Evolutionary conservation across 2,329 filamentous ascomycete species (phyloP).

Genomic region (Alternaria sp.): DNA sequence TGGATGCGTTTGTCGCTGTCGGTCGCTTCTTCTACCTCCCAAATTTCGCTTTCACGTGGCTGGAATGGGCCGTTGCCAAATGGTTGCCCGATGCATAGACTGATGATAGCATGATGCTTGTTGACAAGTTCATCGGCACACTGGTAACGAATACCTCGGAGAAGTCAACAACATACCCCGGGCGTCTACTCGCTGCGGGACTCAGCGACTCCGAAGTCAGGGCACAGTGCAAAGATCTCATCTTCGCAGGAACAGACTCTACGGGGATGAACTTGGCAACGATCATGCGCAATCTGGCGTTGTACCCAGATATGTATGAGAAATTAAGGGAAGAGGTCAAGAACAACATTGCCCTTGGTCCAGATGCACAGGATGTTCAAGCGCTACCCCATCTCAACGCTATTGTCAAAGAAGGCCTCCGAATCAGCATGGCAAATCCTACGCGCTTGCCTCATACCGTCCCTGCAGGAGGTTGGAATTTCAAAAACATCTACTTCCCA

Average conservation of each 20-base stretch:
- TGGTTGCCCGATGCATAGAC: slow-evolving; percentile 44
- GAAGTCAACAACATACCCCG: slow-evolving; percentile 55
- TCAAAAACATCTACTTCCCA: slow-evolving; percentile 35
- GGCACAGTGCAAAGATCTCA: slow-evolving; percentile 60
- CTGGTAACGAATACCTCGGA: slow-evolving; percentile 46
- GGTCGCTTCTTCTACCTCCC: slow-evolving; percentile 63
- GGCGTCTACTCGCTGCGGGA: slow-evolving; percentile 54
- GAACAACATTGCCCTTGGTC: slow-evolving; percentile 15
- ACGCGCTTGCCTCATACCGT: slow-evolving; percentile 40
- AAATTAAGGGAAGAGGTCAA: slow-evolving; percentile 28
- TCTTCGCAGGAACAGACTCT: slow-evolving; percentile 41
- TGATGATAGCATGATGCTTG: slow-evolving; percentile 45
- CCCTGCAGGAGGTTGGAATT: slow-evolving; percentile 32
- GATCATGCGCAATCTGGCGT: slow-evolving; percentile 23
- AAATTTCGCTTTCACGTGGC: slow-evolving; percentile 47
- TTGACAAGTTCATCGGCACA: slow-evolving; percentile 53
- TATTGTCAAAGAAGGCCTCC: slow-evolving; percentile 54
- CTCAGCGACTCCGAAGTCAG: slow-evolving; percentile 54
- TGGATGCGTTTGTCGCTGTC: slow-evolving; percentile 62
- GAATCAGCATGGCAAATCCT: slow-evolving; percentile 52
- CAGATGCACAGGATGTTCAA: slow-evolving; percentile 20
- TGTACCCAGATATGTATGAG: slow-evolving; percentile 28
- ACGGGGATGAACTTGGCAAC: slow-evolving; percentile 39
- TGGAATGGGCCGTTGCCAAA: slow-evolving; percentile 49
- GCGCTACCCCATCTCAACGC: slow-evolving; percentile 54